Base-by-base conservation (phyloP, 2,329 filamentous ascomycete genomes). In the Sporothrix mexicana region DNA sequence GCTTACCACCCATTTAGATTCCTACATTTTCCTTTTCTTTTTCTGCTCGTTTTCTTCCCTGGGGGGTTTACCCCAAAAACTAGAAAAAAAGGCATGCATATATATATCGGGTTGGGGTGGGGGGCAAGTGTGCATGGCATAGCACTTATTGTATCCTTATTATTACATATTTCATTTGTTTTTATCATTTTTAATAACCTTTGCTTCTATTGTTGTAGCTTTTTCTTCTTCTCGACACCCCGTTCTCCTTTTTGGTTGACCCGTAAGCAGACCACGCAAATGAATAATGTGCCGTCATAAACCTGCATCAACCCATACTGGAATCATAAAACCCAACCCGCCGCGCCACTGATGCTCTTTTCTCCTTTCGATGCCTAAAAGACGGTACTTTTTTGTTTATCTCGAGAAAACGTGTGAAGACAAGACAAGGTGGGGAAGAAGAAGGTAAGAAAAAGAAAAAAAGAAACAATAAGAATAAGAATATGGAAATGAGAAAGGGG, bases 161-260 rank as follows among this genome's bases (percentile, higher is more conserved):
- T 66, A 12, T 47, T 47, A 66, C 59, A 36, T 43, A 51, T 43
- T 68, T 67, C 20, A 49, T 67, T 53, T 68, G 15, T 20, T 68
- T 68, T 51, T 53, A 20, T 53, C 25, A 53, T 53, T 53, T 68
- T 68, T 68, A 68, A 68, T 68, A 51, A 51, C 47, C 47, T n/a
- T 53, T 53, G 47, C 43, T 55, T 51, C 66, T 68, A 68, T 68
- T 68, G 64, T 53, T 68, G 66, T 68, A 68, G 66, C 64, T 51
- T 53, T 53, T 62, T 23, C 13, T 62, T 62, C 17, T 41, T 68
- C 20, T 47, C 13, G 20, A 20, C 15, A 51, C 47, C 20, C 25
- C 66, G 30, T 20, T 30, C 23, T 3, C 10, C 25, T 55, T 68
- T 68, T 68, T 51, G 23, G 66, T 23, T 68, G 66, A 55, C 47